Evolutionary conservation across 495 filamentous ascomycete genomes (phyloP).

Genomic region (Arthonia radiata): DNA sequence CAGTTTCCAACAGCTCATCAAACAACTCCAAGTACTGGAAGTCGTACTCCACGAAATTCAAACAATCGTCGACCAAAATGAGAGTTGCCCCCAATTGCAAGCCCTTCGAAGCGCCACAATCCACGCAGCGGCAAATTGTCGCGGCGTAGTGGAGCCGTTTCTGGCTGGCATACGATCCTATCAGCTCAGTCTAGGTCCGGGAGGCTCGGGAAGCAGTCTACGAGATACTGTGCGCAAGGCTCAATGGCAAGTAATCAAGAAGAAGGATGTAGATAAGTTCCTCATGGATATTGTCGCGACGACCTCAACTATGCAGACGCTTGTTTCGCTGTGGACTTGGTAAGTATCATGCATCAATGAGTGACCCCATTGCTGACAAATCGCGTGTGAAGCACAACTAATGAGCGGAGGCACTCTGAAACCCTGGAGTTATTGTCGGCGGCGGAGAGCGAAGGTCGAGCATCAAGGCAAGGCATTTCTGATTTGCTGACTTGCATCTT

Average conservation of each 20-base stretch:
- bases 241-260: constrained; percentile 11
- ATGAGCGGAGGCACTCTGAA: no score
- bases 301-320: constrained; percentile 11
- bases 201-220: constrained; percentile 3
- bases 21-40: constrained; percentile 12
- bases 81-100: constrained; percentile 3
- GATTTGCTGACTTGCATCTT: no score
- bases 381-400: no score
- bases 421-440: no score
- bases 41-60: constrained; percentile 11
- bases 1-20: constrained; percentile 9
- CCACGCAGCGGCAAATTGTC: constrained; percentile 1
- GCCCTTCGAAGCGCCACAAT: constrained; percentile 3
- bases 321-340: constrained; percentile 11
- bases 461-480: no score
- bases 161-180: constrained; percentile 2
- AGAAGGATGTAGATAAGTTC: constrained; percentile 12
- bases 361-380: no score
- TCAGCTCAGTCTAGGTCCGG: no score
- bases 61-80: constrained; percentile 6
- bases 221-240: constrained; percentile 8
- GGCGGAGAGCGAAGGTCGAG: no score
- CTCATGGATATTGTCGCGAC: constrained; percentile 10
- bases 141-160: constrained; percentile 4
- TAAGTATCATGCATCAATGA: no score